Base-by-base conservation (phyloP, 768 basidiomycete genomes). In the Mycena rosella region DNA sequence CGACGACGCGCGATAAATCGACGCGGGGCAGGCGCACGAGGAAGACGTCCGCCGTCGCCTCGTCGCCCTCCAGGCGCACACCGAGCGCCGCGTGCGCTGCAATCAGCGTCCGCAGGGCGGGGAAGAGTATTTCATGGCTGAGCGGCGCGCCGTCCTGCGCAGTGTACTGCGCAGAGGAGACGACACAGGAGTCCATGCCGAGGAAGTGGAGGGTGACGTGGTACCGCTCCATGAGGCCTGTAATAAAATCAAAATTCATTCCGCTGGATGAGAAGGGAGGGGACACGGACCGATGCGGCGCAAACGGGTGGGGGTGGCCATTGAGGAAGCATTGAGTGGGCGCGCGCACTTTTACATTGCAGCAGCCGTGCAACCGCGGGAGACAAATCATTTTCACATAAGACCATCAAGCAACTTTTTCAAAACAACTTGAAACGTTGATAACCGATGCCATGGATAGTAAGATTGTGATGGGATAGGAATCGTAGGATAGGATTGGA, bases 161-260 rank as follows among this genome's bases (percentile, higher is more conserved):
- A 9, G 51, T 45, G 53, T 78, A 79, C 30, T 67, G 49, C 8
- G 74, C 78, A 0, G 71, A 47, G 5, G 70, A 67, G 40, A 74
- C 42, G 26, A 79, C 70, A 40, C 75, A 72, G 2, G 72, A 60
- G 61, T 75, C 74, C 7, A 75, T 27, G 2, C 71, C 72, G 1
- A 75, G 45, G 40, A 63, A 55, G 38, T 69, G 61, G 26, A 74
- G 68, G 0, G 70, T 59, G 29, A 73, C 63, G 67, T 75, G 72
- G 32, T 36, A 78, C 11, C 69, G 56, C 44, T 78, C 78, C 27
- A 78, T 36, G 2, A 71, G 57, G 10, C 78, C 78, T 79, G 36
- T 5, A 30, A 40, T 27, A 24, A 47, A 26, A 26, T 51, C 30
- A 42, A 38, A 3, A n/a, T 20, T 49, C 7, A 38, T 24, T 10